phyloP scores from a whole-genome alignment of 495 filamentous ascomycete species.

The Neurospora tetrasperma region DNA sequence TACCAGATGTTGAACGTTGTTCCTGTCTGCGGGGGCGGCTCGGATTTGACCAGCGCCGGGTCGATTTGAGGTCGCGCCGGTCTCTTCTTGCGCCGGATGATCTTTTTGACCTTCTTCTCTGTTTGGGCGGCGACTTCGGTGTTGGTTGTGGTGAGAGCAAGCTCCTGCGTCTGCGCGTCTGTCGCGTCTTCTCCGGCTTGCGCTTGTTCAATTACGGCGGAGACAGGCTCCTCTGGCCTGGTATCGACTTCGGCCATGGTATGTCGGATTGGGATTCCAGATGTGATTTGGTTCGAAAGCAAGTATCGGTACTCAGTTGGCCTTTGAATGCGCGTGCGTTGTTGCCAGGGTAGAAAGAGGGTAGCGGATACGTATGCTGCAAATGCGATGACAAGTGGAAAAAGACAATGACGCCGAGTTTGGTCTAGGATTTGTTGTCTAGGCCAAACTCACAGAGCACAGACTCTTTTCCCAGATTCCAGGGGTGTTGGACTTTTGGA shows the following conservation, averaged over 20 bases:
- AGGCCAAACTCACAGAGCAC: neutral
- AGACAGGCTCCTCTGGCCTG: conserved; percentile 4
- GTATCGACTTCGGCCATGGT: conserved; percentile 14
- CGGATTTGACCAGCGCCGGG: conserved; percentile 61
- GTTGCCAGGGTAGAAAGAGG: neutral
- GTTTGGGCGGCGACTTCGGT: conserved; percentile 37
- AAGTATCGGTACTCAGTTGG: neutral
- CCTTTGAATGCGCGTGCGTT: neutral
- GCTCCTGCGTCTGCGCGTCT: conserved; percentile 10
- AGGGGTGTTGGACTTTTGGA: neutral
- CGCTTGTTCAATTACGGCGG: conserved; percentile 1
- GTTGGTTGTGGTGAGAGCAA: conserved; percentile 27
- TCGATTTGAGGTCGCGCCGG: conserved; percentile 71
- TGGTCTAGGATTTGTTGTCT: neutral
- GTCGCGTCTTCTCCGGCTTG: neutral
- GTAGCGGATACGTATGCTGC: neutral
- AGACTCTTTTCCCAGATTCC: neutral
- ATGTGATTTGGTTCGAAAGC: neutral
- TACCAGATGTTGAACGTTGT: conserved; percentile 76
- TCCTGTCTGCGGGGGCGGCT: conserved; percentile 81
- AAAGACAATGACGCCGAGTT: neutral
- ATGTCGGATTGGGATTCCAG: neutral
- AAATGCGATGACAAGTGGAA: neutral
- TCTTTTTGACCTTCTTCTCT: conserved; percentile 53
- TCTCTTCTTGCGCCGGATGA: conserved; percentile 55